These are phyloP conservation scores for Hymenoscyphus fraxineus DNA, from an alignment of 2,329 filamentous ascomycete genomes.

Conservation along the genomic window DNA sequence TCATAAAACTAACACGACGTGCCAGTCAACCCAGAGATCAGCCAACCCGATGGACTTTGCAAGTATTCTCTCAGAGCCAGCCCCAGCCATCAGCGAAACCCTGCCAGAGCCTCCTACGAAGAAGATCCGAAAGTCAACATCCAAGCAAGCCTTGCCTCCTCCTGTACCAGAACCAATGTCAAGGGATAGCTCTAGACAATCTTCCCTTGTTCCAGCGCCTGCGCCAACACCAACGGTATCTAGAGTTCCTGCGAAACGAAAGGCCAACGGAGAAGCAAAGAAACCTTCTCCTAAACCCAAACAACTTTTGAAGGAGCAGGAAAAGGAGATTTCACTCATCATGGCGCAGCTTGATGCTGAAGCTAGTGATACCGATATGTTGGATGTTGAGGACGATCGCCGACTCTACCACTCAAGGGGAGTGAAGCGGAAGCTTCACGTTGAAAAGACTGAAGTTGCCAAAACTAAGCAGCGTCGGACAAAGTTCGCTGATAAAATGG, in stretches of 20 bases:
- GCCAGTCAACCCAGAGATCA: slow-evolving; percentile 66
- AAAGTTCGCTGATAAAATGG: slow-evolving; percentile 57
- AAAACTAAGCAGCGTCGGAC: slow-evolving; percentile 60
- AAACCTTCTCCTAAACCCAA: slow-evolving; percentile 47
- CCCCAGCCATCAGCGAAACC: slow-evolving; percentile 53
- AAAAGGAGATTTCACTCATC: slow-evolving; percentile 65
- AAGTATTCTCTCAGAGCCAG: slow-evolving; percentile 81
- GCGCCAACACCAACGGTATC: slow-evolving; percentile 40
- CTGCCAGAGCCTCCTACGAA: slow-evolving; percentile 37
- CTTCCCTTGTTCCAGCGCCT: slow-evolving; percentile 42
- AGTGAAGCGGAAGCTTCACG: slow-evolving; percentile 65
- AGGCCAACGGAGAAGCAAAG: slow-evolving; percentile 50
- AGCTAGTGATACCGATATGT: slow-evolving; percentile 53
- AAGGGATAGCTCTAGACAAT: slow-evolving; percentile 40
- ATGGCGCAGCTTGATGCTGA: slow-evolving; percentile 58
- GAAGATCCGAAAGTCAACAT: slow-evolving; percentile 28
- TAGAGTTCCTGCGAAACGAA: slow-evolving; percentile 41
- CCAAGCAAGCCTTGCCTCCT: slow-evolving; percentile 26
- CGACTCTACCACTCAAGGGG: slow-evolving; percentile 51
- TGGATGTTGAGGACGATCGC: slow-evolving; percentile 48
- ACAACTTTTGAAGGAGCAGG: slow-evolving; percentile 53
- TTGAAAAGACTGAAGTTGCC: slow-evolving; percentile 58
- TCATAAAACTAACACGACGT: slow-evolving; percentile 15
- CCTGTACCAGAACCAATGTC: slow-evolving; percentile 27
- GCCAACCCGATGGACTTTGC: slow-evolving; percentile 94